phyloP scores from a whole-genome alignment of 441 rosid species.

The Euphorbia celastroides region DNA sequence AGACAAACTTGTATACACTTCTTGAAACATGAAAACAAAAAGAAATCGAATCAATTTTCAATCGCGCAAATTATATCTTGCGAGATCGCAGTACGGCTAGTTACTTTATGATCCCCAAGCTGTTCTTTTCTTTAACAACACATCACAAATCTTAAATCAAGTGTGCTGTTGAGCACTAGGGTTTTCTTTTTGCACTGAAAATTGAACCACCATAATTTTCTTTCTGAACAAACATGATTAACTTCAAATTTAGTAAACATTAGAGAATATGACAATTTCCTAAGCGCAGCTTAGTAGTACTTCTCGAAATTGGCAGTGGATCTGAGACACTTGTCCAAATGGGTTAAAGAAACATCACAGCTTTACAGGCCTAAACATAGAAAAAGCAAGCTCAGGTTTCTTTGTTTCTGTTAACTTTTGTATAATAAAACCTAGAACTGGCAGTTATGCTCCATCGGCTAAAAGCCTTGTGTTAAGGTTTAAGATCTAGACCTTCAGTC shows the following conservation, averaged over 20 bases:
- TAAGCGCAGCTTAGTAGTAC: conserved; percentile 1
- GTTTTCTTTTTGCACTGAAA: neutral
- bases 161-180: neutral
- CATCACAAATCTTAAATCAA: neutral
- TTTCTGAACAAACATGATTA: neutral
- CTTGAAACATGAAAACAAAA: neutral
- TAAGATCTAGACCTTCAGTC: neutral
- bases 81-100: neutral
- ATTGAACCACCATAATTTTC: neutral
- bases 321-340: conserved; percentile 14
- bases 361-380: neutral
- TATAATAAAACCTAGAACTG: neutral
- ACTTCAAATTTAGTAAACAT: neutral
- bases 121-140: neutral
- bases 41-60: neutral
- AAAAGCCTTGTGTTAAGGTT: conserved; percentile 11
- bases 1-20: neutral
- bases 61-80: neutral
- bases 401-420: neutral
- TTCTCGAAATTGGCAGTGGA: conserved; percentile 9
- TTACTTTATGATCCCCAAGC: neutral
- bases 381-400: neutral
- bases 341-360: neutral
- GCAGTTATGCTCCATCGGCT: neutral
- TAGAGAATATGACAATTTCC: neutral